These are phyloP conservation scores for Globisporangium mamillatum DNA, from an alignment of 352 stramenopile species.

Conservation along the genomic window DNA sequence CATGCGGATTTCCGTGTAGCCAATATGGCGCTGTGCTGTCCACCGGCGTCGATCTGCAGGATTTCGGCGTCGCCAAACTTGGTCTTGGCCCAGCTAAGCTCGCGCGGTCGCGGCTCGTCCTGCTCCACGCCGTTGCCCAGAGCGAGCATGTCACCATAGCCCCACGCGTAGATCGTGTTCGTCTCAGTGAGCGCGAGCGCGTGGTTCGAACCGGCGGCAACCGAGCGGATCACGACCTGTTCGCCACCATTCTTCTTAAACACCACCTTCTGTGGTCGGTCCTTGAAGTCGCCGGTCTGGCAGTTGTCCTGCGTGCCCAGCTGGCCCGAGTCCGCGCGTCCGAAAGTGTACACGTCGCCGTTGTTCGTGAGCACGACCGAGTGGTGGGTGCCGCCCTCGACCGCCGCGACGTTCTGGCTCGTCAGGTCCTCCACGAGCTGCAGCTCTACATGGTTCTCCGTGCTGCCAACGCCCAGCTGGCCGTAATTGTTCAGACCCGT, in stretches of 20 bases:
- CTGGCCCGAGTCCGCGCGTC: slow-evolving; percentile 92
- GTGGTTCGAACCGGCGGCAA: slow-evolving; percentile 88
- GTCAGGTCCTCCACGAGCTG: slow-evolving; percentile 76
- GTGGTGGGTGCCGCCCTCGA: slow-evolving; percentile 92
- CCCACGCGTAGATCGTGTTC: slow-evolving; percentile 86
- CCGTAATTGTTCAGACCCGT: slow-evolving; percentile 97
- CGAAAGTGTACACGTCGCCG: slow-evolving; percentile 90
- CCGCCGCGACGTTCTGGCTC: slow-evolving; percentile 54
- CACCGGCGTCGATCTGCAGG: slow-evolving; percentile 80
- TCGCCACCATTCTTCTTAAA: slow-evolving; percentile 21
- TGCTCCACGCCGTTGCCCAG: slow-evolving; percentile 84
- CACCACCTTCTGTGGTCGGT: slow-evolving; percentile 69
- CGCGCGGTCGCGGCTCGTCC: slow-evolving; percentile 71
- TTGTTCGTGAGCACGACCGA: slow-evolving; percentile 89
- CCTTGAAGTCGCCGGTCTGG: slow-evolving; percentile 75
- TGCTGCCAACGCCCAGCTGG: slow-evolving; percentile 93
- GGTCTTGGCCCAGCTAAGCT: slow-evolving; percentile 69
- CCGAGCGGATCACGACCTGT: slow-evolving; percentile 26
- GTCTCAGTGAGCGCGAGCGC: slow-evolving; percentile 74
- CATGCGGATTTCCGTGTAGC: slow-evolving; percentile 21
- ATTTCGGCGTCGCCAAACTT: slow-evolving; percentile 62
- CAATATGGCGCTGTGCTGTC: slow-evolving; percentile 85
- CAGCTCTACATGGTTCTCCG: slow-evolving; percentile 59
- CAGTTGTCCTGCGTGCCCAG: slow-evolving; percentile 83
- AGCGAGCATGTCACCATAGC: slow-evolving; percentile 91